A percentile compares a stretch with the other conserved stretches of the same genome.
Conservation (phyloP, 192 early-diverging fungal species). For the Entomortierella beljakovae region DNA sequence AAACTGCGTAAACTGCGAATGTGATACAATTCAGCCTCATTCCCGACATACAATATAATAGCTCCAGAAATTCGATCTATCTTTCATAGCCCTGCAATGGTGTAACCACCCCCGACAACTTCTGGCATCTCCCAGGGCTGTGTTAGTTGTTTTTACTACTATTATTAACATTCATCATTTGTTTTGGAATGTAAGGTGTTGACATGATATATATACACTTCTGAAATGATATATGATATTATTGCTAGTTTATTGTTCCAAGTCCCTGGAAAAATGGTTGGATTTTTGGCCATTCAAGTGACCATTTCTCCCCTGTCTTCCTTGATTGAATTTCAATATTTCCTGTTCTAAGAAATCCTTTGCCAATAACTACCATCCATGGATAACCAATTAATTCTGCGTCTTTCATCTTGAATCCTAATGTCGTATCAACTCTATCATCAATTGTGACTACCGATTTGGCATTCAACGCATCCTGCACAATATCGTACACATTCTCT, state of each 20-base stretch:
- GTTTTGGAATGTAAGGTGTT: too few relatives aligned
- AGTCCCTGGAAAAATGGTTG: slow-evolving; percentile 30
- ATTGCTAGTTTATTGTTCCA: not conserved
- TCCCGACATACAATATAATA: too few relatives aligned
- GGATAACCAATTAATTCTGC: slow-evolving; percentile 88
- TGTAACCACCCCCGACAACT: too few relatives aligned
- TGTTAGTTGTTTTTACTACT: too few relatives aligned
- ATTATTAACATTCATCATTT: too few relatives aligned
- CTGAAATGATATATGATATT: too few relatives aligned
- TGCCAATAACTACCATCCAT: slow-evolving; percentile 79
- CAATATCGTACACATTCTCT: slow-evolving; percentile 60
- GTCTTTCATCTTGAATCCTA: slow-evolving; percentile 87
- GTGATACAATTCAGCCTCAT: too few relatives aligned
- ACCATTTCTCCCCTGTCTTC: slow-evolving; percentile 47
- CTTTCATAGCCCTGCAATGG: too few relatives aligned
- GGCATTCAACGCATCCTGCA: slow-evolving; percentile 25
- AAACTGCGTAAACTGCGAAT: too few relatives aligned
- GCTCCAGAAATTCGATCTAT: too few relatives aligned
- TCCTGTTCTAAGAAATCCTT: slow-evolving; percentile 59
- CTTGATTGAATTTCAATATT: slow-evolving; percentile 65
- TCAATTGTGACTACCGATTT: slow-evolving; percentile 71
- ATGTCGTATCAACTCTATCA: slow-evolving; percentile 70
- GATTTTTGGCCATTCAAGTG: slow-evolving; percentile 33
- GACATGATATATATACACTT: too few relatives aligned
- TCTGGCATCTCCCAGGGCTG: too few relatives aligned